Percentiles rank a stretch among this genome's conserved stretches.
phyloP scores from a whole-genome alignment of 352 stramenopile genomes.

The Thalassiosira hispida region DNA sequence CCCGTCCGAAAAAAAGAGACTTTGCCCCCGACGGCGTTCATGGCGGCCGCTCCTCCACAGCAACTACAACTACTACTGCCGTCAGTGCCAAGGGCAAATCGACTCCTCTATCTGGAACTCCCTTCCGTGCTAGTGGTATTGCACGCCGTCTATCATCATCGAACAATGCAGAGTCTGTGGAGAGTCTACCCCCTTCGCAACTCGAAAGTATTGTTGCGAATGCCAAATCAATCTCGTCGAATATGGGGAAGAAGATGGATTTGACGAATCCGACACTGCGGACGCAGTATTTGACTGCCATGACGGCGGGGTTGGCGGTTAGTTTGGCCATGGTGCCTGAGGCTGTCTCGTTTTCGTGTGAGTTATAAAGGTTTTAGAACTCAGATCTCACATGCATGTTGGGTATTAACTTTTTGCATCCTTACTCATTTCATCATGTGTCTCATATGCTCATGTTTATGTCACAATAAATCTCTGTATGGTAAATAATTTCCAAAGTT shows the following conservation, averaged over 20 bases:
- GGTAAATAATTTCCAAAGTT: too few relatives aligned
- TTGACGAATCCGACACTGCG: conserved; percentile 21
- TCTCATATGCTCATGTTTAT: background rate
- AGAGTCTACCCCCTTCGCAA: conserved; percentile 39
- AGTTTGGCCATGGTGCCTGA: conserved; percentile 93
- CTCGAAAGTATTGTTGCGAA: conserved; percentile 56
- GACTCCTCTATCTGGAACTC: conserved; percentile 14
- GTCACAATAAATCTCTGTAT: background rate
- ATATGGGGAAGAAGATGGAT: conserved; percentile 29
- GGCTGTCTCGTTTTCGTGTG: conserved; percentile 91
- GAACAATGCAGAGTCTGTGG: background rate
- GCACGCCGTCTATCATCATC: background rate
- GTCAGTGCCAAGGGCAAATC: conserved; percentile 17
- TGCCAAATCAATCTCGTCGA: conserved; percentile 39
- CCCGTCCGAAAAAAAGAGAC: conserved; percentile 16
- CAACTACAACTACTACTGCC: too few relatives aligned
- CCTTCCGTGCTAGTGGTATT: conserved; percentile 2
- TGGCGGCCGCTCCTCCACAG: background rate
- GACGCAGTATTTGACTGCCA: conserved; percentile 40
- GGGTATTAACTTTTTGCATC: background rate
- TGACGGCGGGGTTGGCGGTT: conserved; percentile 86
- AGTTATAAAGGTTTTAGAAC: conserved; percentile 49
- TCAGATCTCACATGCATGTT: too few relatives aligned
- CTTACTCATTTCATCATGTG: background rate
- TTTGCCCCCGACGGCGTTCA: background rate